Percentiles rank a stretch among this genome's conserved stretches.
These are phyloP conservation scores for Exophiala mesophila DNA, from an alignment of 2,329 filamentous ascomycete species.

Conservation along the genomic window DNA sequence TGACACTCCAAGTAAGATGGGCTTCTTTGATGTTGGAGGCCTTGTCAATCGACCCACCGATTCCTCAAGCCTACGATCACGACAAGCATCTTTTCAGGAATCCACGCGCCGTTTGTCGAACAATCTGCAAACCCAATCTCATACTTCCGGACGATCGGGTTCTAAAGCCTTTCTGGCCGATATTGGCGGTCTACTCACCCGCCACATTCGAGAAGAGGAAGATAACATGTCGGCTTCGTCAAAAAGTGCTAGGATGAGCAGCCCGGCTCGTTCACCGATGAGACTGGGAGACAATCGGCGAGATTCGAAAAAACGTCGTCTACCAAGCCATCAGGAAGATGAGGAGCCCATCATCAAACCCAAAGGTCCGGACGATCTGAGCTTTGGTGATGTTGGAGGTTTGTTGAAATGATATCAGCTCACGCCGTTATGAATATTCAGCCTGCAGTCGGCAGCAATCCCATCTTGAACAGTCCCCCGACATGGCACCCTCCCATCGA, in stretches of 20 bases:
- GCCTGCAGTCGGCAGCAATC: too few species aligned
- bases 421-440: too few species aligned
- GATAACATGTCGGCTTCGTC: conserved; percentile 8
- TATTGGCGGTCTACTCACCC: conserved; percentile 24
- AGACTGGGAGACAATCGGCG: conserved; percentile 10
- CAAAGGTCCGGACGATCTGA: conserved; percentile 41
- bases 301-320: conserved; percentile 8
- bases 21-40: conserved; percentile 82
- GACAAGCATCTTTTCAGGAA: conserved; percentile 21
- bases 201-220: conserved; percentile 20
- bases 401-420: conserved; percentile 24
- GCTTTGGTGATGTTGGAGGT: conserved; percentile 28
- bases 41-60: conserved; percentile 50
- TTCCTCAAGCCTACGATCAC: conserved; percentile 31
- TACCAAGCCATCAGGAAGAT: conserved; percentile 28
- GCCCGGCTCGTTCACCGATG: conserved; percentile 15
- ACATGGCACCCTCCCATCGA: too few species aligned
- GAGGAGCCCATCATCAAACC: conserved; percentile 38
- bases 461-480: too few species aligned
- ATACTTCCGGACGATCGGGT: conserved; percentile 11
- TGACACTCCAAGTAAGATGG: conserved; percentile 48
- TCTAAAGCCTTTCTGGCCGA: conserved; percentile 26
- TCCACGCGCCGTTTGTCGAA: conserved; percentile 4
- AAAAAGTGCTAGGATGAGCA: conserved; percentile 6
- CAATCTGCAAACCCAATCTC: conserved; percentile 6